Base-by-base conservation (phyloP, 148 eudicot species). In the Cornus controversa region DNA sequence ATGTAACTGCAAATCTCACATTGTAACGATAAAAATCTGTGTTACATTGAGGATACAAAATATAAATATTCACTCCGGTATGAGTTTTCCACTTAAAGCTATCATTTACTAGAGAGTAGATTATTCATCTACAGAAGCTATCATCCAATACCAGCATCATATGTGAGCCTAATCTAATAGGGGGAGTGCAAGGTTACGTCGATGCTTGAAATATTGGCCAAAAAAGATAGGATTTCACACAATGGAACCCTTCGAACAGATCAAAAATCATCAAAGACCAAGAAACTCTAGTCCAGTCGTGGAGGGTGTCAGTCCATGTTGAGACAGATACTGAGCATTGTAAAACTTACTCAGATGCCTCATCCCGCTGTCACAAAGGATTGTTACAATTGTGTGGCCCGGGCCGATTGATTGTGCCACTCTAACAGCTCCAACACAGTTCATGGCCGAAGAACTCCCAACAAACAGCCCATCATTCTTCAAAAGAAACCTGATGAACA, bases 361-460 rank as follows among this genome's bases (percentile, higher is more conserved):
- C 98, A 91, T 91, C 78, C 99, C 99, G 16, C 85, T 91, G 76
- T 96, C 99, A 60, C 99, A 96, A 66, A 93, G 86, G 71, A 96
- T 90, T 37, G 98, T 93, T 9, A 90, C 98, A 42, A 96, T 91
- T 0, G 90, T 93, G 86, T 96, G 97, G 62, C 99, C 99, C 0
- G 94, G 97, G 66, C 99, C 99, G 42, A 96, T 67, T n/a, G 75
- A 67, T 70, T 88, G 85, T 64, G 98, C 99, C 67, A 88, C 89
- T 85, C 91, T 88, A n/a, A 96, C 92, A 22, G 98, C 98, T 79
- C 98, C 99, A 54, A 96, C 95, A 77, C 98, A 93, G 85, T 96
- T 93, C 98, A 96, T 96, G 26, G 99, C 97, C 77, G 99, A 96
- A 50, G 97, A 93, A 80, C 99, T 96, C 36, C 99, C 99, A 79